Percentiles rank a stretch among this genome's conserved stretches.
These are phyloP conservation scores for Globisporangium rhizosaccharum DNA, from an alignment of 352 stramenopile species.

Conservation along the genomic window DNA sequence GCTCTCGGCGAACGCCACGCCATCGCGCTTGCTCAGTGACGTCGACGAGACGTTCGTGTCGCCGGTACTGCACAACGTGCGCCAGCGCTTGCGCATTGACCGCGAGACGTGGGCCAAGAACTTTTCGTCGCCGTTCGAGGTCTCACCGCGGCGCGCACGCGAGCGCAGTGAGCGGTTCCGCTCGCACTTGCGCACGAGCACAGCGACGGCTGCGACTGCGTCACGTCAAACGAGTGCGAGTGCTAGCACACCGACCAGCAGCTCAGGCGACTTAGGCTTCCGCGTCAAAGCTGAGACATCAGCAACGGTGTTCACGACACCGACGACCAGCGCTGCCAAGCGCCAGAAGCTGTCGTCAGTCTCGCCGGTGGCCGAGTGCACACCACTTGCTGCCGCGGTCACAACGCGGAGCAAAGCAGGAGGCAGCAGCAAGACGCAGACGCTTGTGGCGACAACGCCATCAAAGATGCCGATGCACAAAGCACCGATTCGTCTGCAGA, in stretches of 20 bases:
- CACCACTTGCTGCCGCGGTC: constrained; percentile 3
- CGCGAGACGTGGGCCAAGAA: constrained; percentile 61
- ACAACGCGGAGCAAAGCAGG: no score
- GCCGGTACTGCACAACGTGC: constrained; percentile 42
- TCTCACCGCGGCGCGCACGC: constrained; percentile 41
- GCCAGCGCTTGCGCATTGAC: constrained; percentile 61
- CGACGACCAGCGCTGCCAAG: constrained; percentile 5
- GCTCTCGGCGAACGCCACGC: constrained; percentile 18
- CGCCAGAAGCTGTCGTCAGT: constrained; percentile 17
- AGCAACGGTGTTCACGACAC: constrained; percentile 9
- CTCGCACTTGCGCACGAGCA: constrained; percentile 33
- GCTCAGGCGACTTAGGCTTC: constrained; percentile 10
- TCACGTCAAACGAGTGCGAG: no score
- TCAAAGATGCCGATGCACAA: neutral
- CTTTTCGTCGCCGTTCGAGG: constrained; percentile 62
- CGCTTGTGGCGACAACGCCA: neutral
- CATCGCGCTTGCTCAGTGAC: constrained; percentile 20
- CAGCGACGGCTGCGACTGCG: constrained; percentile 1
- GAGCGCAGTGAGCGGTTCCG: constrained; percentile 48
- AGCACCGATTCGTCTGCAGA: neutral
- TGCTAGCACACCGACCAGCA: neutral
- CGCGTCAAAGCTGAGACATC: constrained; percentile 14
- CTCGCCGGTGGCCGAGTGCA: constrained; percentile 23
- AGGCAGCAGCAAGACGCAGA: neutral
- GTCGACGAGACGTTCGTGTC: constrained; percentile 61